Base-by-base conservation (phyloP, 768 basidiomycete genomes). In the Mycena kentingensis region DNA sequence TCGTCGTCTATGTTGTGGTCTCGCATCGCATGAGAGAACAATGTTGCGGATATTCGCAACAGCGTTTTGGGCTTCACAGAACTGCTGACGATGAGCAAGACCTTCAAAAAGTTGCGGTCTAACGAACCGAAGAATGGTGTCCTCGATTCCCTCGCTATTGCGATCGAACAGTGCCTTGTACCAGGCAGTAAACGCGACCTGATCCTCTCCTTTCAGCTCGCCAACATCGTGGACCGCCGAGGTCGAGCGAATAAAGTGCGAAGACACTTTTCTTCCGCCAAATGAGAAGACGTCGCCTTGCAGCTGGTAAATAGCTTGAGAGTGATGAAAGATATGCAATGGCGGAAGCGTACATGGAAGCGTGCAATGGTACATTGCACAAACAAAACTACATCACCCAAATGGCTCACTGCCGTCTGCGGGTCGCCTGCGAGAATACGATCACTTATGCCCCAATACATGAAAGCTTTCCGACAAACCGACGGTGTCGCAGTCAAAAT, bases 311-410 rank as follows among this genome's bases (percentile, higher is more conserved):
- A 22, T 46, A 35, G 49, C 31, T 35, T 46, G n/a, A 54, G 38
- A 54, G 28, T 5, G 34, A 46, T 58, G 35, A 18, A 18, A 38
- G 19, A n/a, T 21, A 15, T 32, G 13, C 26, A 13, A 8, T 8
- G 37, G 37, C 11, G 13, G 37, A 15, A 12, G 65, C 76, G 60
- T 46, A 82, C 89, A 64, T 84, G 80, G 63, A 82, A 91, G 46
- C 83, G 81, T n/a, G 77, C 75, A 28, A 87, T 67, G 16, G 79
- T 76, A 57, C 80, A 78, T 65, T 92, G 89, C 6, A 81, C 67
- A 61, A 92, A 90, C 31, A 92, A 63, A 15, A 91, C 85, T n/a
- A 92, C 78, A 56, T 90, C 81, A 3, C 90, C 90, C 2, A 91
- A 71, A 65, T 89, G 85, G 53, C 79, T 83, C 32, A 91, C 80